These are phyloP conservation scores for Chrysosporium keratinophilum DNA, from an alignment of 2,329 filamentous ascomycete genomes.

Conservation along the genomic window DNA sequence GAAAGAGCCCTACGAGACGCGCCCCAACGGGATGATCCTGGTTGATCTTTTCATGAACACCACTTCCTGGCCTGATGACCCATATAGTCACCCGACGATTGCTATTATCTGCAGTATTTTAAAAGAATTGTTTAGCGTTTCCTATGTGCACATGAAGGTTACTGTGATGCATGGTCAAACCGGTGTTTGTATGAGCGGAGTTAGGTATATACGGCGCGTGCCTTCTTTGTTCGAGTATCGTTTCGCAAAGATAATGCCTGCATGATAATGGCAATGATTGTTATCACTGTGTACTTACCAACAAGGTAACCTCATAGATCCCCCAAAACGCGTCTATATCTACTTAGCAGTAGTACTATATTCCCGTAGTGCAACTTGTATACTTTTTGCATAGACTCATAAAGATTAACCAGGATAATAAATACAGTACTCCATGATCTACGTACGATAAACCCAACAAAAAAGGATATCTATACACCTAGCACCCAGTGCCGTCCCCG, in stretches of 20 bases:
- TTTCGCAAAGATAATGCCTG: not conserved
- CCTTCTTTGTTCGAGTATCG: not conserved
- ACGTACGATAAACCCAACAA: not conserved
- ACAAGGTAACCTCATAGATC: too few species aligned
- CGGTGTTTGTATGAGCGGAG: not conserved
- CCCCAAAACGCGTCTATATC: too few species aligned
- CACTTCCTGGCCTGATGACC: too few species aligned
- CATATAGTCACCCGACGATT: too few species aligned
- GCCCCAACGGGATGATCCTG: slow-evolving; percentile 5
- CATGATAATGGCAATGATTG: not conserved
- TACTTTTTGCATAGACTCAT: not conserved
- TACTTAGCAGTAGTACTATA: too few species aligned
- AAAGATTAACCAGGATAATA: not conserved
- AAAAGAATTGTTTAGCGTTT: not conserved
- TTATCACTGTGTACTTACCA: not conserved
- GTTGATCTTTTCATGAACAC: not conserved
- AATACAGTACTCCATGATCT: not conserved
- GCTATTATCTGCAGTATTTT: too few species aligned
- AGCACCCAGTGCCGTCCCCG: not conserved
- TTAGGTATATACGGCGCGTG: not conserved
- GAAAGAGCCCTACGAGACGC: slow-evolving; percentile 13
- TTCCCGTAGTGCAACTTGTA: too few species aligned
- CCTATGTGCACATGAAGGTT: not conserved
- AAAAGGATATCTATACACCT: not conserved
- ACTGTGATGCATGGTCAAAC: not conserved